These are phyloP conservation scores for Coniochaeta sp. DNA, from an alignment of 2,329 filamentous ascomycete species.

Conservation along the genomic window DNA sequence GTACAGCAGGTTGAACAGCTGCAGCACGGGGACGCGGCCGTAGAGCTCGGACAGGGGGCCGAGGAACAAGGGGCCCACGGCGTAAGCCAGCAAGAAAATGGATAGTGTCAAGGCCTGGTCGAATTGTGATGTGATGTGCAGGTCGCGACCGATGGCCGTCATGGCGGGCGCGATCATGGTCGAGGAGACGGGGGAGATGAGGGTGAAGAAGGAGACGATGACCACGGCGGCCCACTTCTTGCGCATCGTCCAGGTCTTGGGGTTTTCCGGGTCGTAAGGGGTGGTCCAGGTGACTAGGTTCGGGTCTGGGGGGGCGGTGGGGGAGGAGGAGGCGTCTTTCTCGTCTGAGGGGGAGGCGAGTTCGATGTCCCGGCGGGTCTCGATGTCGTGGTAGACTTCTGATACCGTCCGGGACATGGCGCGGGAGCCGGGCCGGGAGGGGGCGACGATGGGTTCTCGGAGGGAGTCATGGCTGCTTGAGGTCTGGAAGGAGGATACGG, in stretches of 20 bases:
- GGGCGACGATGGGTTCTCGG: neutral
- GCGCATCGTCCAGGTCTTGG: constrained; percentile 12
- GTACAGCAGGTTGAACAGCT: constrained; percentile 47
- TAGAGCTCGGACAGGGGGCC: constrained; percentile 49
- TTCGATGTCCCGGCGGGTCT: neutral
- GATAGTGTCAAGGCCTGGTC: constrained; percentile 38
- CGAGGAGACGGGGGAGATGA: constrained; percentile 44
- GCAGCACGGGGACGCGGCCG: constrained; percentile 46
- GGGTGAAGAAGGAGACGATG: constrained; percentile 39
- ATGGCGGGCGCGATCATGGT: constrained; percentile 32
- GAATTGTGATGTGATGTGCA: constrained; percentile 30
- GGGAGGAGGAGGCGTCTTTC: neutral
- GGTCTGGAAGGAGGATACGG: neutral
- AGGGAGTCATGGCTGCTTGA: neutral
- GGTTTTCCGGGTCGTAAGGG: constrained; percentile 14
- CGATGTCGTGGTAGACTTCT: constrained; percentile 1
- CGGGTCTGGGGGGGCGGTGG: neutral
- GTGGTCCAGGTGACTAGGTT: constrained; percentile 13
- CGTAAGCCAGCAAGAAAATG: constrained; percentile 48
- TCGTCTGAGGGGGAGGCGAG: too few species aligned
- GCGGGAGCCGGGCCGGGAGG: neutral
- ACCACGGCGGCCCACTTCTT: constrained; percentile 14
- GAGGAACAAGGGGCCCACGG: constrained; percentile 42
- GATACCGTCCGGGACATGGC: neutral
- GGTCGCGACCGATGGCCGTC: constrained; percentile 28